Evolutionary conservation across 192 early-diverging fungal genomes (phyloP), one percentile per base, ranked within the genome.

Genomic region (Podila verticillata): DNA sequence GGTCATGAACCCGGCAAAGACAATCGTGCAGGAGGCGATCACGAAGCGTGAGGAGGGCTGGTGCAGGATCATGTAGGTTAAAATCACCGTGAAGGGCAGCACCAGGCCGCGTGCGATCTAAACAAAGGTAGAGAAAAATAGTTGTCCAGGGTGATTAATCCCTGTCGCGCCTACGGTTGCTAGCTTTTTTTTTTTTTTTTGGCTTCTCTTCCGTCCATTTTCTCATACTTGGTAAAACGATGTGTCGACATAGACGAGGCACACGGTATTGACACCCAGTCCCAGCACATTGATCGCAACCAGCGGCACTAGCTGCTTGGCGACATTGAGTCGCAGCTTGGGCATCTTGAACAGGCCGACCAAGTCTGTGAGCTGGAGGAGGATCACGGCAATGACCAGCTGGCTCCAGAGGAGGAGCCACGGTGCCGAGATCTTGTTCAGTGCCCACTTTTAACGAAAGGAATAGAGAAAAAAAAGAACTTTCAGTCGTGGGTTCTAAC

Each of bases 21-120:
- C 84, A 10, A 81, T 68, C 9, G 61, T 65, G 68, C 89, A 90
- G n/a, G 82, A 32, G 29, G 34, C 49, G 24, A 85, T 58, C 29
- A 89, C 74, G 19, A 81, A 24, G 6, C 20, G 1, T 3, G 83
- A 81, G 24, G 75, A 73, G 24, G 68, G 65, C 57, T 86, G 73
- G 0, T 60, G 49, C 34, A 89, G 62, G 13, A 84, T 61, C 15
- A 86, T 35, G 31, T 68, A 82, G 3, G 79, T 79, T 28, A 89
- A 73, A 24, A 78, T 31, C n/a, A 89, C 84, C 13, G 89, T 90
- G 65, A 90, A 83, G n/a, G 89, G 87, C 20, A 90, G 75, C n/a
- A 89, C 85, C n/a, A 90, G 66, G 12, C 85, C 82, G 19, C 89
- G 83, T 32, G 89, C 89, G 51, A 88, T 77, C 86, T 87, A 30